Evolutionary conservation across 768 basidiomycete genomes (phyloP).

Genomic region (Heimioporus sp.): DNA sequence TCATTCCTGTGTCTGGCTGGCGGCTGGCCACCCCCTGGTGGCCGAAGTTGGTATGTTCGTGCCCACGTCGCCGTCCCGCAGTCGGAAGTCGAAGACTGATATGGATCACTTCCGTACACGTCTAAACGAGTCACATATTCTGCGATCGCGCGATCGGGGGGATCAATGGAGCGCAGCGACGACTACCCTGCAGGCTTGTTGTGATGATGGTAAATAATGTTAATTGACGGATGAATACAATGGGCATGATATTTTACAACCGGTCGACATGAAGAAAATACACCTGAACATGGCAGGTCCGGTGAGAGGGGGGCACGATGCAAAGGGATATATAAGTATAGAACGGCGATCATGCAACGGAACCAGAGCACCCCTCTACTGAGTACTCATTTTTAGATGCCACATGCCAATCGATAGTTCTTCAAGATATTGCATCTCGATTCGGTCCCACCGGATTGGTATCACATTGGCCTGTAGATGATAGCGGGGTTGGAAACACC

Average conservation of each 20-base stretch:
- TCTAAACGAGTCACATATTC: background rate
- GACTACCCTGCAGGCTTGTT: conserved; percentile 1
- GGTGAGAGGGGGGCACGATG: conserved; percentile 6
- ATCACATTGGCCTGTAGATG: conserved; percentile 59
- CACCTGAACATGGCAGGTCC: conserved; percentile 9
- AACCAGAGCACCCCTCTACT: conserved; percentile 15
- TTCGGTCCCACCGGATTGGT: conserved; percentile 65
- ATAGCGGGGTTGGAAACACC: conserved; percentile 5
- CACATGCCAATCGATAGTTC: conserved; percentile 66
- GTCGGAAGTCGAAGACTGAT: background rate
- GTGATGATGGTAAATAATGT: conserved; percentile 20
- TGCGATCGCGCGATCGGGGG: background rate
- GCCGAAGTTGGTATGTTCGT: background rate
- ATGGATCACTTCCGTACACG: conserved; percentile 7
- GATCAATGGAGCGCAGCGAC: background rate
- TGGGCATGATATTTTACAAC: conserved; percentile 21
- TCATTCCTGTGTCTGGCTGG: no score
- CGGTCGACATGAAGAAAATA: background rate
- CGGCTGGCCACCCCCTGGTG: no score
- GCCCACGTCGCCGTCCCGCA: conserved; percentile 7
- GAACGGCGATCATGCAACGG: background rate
- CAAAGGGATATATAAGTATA: conserved; percentile 7
- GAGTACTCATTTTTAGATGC: conserved; percentile 57
- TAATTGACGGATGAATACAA: conserved; percentile 20
- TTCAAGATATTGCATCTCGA: conserved; percentile 69